A percentile compares a stretch with the other conserved stretches of the same genome.
Conservation (phyloP, 2,329 filamentous ascomycete genomes). For the Arthroderma sp. region DNA sequence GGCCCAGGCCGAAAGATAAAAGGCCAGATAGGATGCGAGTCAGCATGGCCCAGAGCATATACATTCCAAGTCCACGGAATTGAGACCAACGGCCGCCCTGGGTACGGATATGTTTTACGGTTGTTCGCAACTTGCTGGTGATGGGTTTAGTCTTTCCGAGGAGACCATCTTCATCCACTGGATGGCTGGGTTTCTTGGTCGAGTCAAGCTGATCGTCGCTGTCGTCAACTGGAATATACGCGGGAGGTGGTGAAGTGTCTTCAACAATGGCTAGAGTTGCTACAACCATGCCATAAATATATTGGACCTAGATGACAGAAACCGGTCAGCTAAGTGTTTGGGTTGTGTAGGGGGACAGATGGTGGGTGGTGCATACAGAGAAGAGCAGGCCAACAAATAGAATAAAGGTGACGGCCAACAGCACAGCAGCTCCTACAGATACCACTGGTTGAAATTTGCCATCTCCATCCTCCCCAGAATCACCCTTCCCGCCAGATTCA, state of each 20-base stretch:
- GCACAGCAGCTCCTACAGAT: constrained; percentile 15
- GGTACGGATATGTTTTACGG: constrained; percentile 48
- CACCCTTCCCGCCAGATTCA: not conserved
- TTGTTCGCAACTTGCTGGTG: constrained; percentile 46
- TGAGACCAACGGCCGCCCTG: constrained; percentile 51
- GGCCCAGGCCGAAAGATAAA: constrained; percentile 30
- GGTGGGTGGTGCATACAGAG: constrained; percentile 15
- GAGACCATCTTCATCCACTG: constrained; percentile 31
- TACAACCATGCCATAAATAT: constrained; percentile 48
- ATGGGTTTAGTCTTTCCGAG: constrained; percentile 43
- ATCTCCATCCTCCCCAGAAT: constrained; percentile 1
- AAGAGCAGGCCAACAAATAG: constrained; percentile 14
- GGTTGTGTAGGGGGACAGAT: not conserved
- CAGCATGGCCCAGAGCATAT: constrained; percentile 35
- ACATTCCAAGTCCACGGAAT: constrained; percentile 54
- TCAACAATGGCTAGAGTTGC: constrained; percentile 53
- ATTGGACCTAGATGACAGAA: constrained; percentile 29
- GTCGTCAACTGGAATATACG: constrained; percentile 38
- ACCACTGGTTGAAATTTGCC: constrained; percentile 13
- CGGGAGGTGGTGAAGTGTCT: constrained; percentile 24
- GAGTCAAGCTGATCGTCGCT: constrained; percentile 13
- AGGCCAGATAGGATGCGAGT: constrained; percentile 32
- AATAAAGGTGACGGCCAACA: constrained; percentile 18
- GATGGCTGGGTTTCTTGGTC: constrained; percentile 16
- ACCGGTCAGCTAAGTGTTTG: not conserved